Base-by-base conservation (phyloP, 768 basidiomycete species). In the Rhizopogon vulgaris region DNA sequence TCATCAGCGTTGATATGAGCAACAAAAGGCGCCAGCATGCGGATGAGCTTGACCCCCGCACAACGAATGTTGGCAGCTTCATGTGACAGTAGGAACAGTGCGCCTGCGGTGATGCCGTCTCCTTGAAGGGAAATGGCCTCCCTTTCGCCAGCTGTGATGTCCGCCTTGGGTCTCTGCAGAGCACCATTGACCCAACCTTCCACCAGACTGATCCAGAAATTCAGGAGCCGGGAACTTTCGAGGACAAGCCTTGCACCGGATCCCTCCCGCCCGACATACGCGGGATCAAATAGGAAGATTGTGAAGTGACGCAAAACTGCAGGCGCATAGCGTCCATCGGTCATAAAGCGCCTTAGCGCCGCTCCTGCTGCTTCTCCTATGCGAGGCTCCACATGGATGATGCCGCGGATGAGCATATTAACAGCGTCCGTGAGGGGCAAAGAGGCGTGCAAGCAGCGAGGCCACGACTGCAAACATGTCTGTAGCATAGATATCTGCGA, bases 401-500 rank as follows among this genome's bases (percentile, higher is more conserved):
- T 78, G 2, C 87, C 89, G 32, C 83, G 79, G 41, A 94, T 73
- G 24, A 94, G 78, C 75, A 91, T 83, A 57, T 91, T 86, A 47
- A 91, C 74, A 0, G 83, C 79, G 39, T 86, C 84, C 10, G 74
- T 63, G 43, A 86, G 65, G 39, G 79, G 60, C 30, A 80, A 66
- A 4, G 71, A 71, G 2, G 76, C 68, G 60, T 84, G 80, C 39
- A 93, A 73, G 59, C 83, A 87, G 3, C 94, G 81, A 0, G 94
- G 94, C 83, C 92, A 87, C 5, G 88, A 79, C 54, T 87, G 84
- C 65, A 93, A 87, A 61, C 86, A 83, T 0, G 84, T 80, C 58
- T 85, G 80, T 4, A 94, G 74, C 32, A 94, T 73, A 48, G 73
- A 78, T 59, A 96, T 81, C 52, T 85, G 82, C 0, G 88, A 75